A percentile compares a stretch with the other conserved stretches of the same genome.
Conservation (phyloP, 176 grass and related monocot genomes). For the Hyparrhenia diplandra region DNA sequence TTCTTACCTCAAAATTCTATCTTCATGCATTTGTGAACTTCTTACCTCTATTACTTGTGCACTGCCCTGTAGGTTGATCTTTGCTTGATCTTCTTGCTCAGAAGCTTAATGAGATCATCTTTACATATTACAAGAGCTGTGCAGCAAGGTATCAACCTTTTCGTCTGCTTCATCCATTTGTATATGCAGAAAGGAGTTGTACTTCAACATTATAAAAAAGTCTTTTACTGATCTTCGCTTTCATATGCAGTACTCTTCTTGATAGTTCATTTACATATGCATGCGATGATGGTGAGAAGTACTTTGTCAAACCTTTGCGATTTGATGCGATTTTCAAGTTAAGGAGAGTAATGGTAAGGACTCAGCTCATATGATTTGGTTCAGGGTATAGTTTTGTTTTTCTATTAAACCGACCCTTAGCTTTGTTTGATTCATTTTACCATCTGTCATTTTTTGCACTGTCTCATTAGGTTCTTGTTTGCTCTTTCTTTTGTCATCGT, state of each 20-base stretch:
- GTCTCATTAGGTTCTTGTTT: not conserved
- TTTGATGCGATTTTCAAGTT: constrained; percentile 93
- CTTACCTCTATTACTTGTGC: constrained; percentile 16
- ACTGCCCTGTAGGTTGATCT: constrained; percentile 79
- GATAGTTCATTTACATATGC: constrained; percentile 86
- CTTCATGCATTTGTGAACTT: constrained; percentile 17
- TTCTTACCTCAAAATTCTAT: not conserved
- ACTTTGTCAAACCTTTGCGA: constrained; percentile 76
- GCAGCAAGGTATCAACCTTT: constrained; percentile 71
- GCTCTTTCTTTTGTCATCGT: not conserved
- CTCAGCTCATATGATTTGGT: constrained; percentile 5
- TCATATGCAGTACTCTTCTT: constrained; percentile 75
- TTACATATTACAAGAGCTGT: constrained; percentile 96
- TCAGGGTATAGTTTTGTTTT: not conserved
- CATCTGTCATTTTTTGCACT: not conserved
- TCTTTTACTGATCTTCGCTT: constrained; percentile 24
- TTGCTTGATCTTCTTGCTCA: constrained; percentile 96
- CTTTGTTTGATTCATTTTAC: not conserved
- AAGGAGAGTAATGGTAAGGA: constrained; percentile 92
- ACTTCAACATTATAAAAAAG: not conserved
- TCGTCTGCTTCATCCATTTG: constrained; percentile 1
- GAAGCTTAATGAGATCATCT: constrained; percentile 95
- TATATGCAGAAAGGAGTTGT: not conserved
- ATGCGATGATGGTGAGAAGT: constrained; percentile 89
- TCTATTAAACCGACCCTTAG: not conserved